Percentiles rank a stretch among this genome's conserved stretches.
These are phyloP conservation scores for Podochytrium sp. DNA, from an alignment of 192 early-diverging fungal species.

Conservation along the genomic window DNA sequence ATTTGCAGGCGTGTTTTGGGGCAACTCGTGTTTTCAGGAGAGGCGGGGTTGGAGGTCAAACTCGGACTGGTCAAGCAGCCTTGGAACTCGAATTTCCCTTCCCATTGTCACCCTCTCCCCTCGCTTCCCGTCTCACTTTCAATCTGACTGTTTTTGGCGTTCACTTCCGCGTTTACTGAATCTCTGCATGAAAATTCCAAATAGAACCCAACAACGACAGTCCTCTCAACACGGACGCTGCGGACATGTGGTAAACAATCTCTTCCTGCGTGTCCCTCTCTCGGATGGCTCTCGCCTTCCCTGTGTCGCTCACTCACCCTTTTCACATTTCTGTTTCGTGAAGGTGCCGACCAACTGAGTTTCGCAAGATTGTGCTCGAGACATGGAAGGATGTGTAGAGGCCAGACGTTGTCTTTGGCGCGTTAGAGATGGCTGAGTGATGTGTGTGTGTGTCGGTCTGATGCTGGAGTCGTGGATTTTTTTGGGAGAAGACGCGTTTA, in stretches of 20 bases:
- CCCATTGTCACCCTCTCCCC: not conserved
- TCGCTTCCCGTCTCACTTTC: not conserved
- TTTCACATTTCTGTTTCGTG: not conserved
- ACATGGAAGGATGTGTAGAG: slow-evolving; percentile 34
- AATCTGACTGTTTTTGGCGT: too few species aligned
- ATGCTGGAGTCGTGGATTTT: too few species aligned
- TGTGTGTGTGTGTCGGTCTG: too few species aligned
- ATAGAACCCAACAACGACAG: slow-evolving; percentile 64
- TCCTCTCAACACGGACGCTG: slow-evolving; percentile 56
- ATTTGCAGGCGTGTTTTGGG: not conserved
- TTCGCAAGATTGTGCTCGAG: slow-evolving; percentile 24
- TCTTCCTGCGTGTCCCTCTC: not conserved
- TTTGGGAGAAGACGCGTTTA: too few species aligned
- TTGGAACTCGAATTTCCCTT: not conserved
- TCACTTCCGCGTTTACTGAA: not conserved
- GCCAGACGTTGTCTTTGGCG: too few species aligned
- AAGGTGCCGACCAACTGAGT: slow-evolving; percentile 22
- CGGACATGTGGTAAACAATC: slow-evolving; percentile 45
- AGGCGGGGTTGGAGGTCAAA: not conserved
- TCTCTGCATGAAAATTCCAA: not conserved
- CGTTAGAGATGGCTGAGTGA: too few species aligned
- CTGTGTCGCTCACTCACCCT: not conserved
- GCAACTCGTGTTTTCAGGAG: not conserved
- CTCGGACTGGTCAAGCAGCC: not conserved
- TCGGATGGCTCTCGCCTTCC: not conserved